Base-by-base conservation (phyloP, 495 filamentous ascomycete genomes). In the Daldinia vernicosa region DNA sequence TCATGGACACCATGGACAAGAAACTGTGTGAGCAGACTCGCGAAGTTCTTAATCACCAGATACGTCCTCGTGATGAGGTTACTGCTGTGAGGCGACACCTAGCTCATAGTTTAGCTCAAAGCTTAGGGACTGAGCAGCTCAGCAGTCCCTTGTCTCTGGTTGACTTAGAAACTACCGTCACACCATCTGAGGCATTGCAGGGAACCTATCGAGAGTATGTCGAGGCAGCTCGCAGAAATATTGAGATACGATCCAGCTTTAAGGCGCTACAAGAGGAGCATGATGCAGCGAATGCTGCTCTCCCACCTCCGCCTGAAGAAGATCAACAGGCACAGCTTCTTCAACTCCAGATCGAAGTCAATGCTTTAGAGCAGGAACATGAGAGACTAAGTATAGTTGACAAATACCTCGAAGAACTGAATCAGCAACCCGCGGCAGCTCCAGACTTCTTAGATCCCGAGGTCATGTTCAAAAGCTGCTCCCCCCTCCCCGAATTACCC, bases 181-280 rank as follows among this genome's bases (percentile, higher is more conserved):
- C 71, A 19, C 51, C 67, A 17, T 69, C 68, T 3, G 54, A 60
- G 26, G 60, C 73, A 24, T 61, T 77, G 0, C 74, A 74, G 1
- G 81, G 79, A n/a, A 76, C 75, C 1, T 80, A 82, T 24, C 75
- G 76, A 63, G 81, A 87, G 63, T 91, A 89, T 60, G 74, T 90
- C 47, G 79, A 88, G 43, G 88, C 88, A 3, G 75, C 90, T n/a
- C 80, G 81, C 61, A 87, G 83, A 40, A 89, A 89, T 67, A 75
- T 88, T 37, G 80, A 82, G 43, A 87, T 88, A 14, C 80, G 82
- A 39, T 80, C 82, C 15, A 84, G 85, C 40, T 83, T 85, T 54
- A 70, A 79, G 6, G 72, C 66, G 19, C 71, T 81, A 7, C 79
- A 77, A 30, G 66, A 60, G 15, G 75, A 77, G 39, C 76, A 76